Base-by-base conservation (phyloP, 148 eudicot species). In the Simmondsia chinensis region DNA sequence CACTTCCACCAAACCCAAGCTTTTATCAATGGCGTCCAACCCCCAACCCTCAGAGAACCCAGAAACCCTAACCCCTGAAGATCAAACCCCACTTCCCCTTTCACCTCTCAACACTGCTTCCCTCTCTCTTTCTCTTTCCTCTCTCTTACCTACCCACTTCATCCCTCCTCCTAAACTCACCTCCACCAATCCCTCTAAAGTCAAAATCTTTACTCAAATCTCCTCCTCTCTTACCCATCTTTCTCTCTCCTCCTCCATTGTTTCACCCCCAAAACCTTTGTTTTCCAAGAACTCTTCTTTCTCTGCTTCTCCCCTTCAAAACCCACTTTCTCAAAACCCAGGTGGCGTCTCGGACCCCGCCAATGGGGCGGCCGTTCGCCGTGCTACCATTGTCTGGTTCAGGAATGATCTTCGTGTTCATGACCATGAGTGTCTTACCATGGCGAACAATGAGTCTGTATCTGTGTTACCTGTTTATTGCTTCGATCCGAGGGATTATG, bases 401-500 rank as follows among this genome's bases (percentile, higher is more conserved):
- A 60, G 97, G 3, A 89, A 85, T 39, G 97, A 89, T 47, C 77
- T 89, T 10, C 69, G 97, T 0, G 69, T 89, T 14, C 82, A 78
- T 23, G 97, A 89, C 54, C 84, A 89, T 40, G 97, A 85, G 43
- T 71, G 74, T 44, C 74, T 89, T 6, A 62, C 59, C 11, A 15
- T 83, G 12, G 97, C 97, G 3, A 78, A 66, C 45, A 72, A 78
- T 31, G 97, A 89, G 30, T 75, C 93, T 1, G 31, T 73, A 17
- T 85, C 97, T 0, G 85, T 89, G 5, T 58, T 89, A 0, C 94
- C 97, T 0, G 61, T 89, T 1, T 89, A 81, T 69, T 89, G 97
- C 59, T 89, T 89, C 42, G 95, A 89, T 56, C 85, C 93, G 0
- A 42, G 77, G 2, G 95, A 89, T 36, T 89, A 77, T 21, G 94